Evolutionary conservation across 768 basidiomycete genomes (phyloP).

Genomic region (Psilocybe azurescens): DNA sequence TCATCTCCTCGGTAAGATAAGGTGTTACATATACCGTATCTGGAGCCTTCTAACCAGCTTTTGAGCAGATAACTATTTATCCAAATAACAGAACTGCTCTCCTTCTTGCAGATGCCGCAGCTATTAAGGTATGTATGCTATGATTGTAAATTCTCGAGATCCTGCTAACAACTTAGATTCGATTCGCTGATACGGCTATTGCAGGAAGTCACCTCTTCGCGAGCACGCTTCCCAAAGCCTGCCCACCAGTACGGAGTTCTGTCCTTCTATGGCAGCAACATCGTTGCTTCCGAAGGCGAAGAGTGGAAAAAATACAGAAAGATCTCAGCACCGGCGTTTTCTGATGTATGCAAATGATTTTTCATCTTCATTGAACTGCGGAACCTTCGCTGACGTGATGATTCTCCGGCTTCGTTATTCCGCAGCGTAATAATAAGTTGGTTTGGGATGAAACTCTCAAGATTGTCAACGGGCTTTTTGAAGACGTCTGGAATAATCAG

Average conservation of each 20-base stretch:
- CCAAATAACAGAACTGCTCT: neutral
- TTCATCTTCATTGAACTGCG: neutral
- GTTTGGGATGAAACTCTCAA: conserved; percentile 52
- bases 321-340: conserved; percentile 62
- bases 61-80: conserved; percentile 1
- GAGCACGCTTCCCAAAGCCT: conserved; percentile 59
- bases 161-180: neutral
- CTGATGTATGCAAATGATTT: conserved; percentile 44
- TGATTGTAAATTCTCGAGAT: too few species aligned
- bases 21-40: too few species aligned
- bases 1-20: conserved; percentile 6
- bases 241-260: conserved; percentile 45
- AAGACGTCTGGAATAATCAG: conserved; percentile 49
- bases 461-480: conserved; percentile 44
- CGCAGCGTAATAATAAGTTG: conserved; percentile 46
- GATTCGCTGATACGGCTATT: neutral
- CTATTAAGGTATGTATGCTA: conserved; percentile 4
- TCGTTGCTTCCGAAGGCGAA: conserved; percentile 62
- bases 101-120: conserved; percentile 6
- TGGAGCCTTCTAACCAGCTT: too few species aligned
- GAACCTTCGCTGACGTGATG: too few species aligned
- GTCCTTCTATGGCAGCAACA: conserved; percentile 57
- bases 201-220: conserved; percentile 29
- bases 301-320: conserved; percentile 69
- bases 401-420: neutral